Conservation (phyloP, 495 filamentous ascomycete genomes). For the Neurospora tetrasperma region DNA sequence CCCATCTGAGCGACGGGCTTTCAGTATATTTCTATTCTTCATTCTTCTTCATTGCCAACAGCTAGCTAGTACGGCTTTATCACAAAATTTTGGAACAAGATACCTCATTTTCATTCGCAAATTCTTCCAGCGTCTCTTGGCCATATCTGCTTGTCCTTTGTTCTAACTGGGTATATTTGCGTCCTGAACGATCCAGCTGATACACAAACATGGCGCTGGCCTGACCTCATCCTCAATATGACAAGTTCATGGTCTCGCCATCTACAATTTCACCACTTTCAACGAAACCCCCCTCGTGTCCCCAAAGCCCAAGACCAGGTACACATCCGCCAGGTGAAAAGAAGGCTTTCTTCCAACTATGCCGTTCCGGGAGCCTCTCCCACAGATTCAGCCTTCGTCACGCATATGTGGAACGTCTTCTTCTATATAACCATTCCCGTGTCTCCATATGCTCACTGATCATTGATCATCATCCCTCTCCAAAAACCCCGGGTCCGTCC, state of each 20-base stretch:
- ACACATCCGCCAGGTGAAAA: not conserved
- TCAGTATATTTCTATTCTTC: not conserved
- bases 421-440: not conserved
- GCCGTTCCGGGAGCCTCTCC: too few species aligned
- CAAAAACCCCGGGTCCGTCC: slow-evolving; percentile 79
- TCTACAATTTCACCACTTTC: too few species aligned
- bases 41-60: not conserved
- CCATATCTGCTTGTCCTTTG: not conserved
- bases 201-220: not conserved
- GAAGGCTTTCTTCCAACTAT: too few species aligned
- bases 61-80: not conserved
- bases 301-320: too few species aligned
- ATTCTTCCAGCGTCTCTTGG: not conserved
- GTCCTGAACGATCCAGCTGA: not conserved
- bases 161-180: not conserved
- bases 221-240: too few species aligned
- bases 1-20: not conserved
- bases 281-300: too few species aligned
- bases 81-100: not conserved
- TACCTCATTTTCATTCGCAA: not conserved
- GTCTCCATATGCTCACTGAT: not conserved
- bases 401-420: too few species aligned
- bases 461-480: slow-evolving; percentile 51
- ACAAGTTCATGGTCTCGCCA: too few species aligned
- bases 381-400: too few species aligned